Conservation (phyloP, 495 filamentous ascomycete genomes). For the Aeminium ludgeri region DNA sequence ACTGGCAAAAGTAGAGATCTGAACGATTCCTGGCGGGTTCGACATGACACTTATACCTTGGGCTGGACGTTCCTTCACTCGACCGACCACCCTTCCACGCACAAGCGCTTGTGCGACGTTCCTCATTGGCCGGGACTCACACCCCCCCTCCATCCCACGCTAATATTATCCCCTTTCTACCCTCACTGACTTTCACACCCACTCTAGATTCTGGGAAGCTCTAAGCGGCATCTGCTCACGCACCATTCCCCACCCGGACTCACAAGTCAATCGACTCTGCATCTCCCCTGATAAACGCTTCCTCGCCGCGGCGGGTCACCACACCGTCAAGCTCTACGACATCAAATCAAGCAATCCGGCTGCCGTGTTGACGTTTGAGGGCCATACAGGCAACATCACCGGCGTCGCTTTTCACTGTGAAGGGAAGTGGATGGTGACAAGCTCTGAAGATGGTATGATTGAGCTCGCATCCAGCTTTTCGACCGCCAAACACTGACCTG, state of each 20-base stretch:
- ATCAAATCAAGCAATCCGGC: conserved; percentile 93
- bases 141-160: too few species aligned
- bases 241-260: conserved; percentile 93
- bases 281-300: conserved; percentile 96
- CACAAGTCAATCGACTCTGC: conserved; percentile 93
- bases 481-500: background rate
- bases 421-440: conserved; percentile 99
- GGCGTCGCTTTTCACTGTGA: conserved; percentile 96
- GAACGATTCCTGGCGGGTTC: too few species aligned
- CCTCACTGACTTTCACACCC: too few species aligned
- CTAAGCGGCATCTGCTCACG: conserved; percentile 94
- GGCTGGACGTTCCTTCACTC: too few species aligned
- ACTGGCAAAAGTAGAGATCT: too few species aligned
- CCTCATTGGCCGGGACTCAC: too few species aligned
- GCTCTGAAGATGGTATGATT: conserved; percentile 66
- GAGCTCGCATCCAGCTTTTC: background rate
- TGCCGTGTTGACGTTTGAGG: conserved; percentile 80
- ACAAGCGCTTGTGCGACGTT: too few species aligned
- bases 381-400: conserved; percentile 87
- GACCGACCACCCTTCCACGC: too few species aligned
- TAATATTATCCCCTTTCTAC: too few species aligned
- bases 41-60: too few species aligned
- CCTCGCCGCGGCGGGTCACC: conserved; percentile 86
- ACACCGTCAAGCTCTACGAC: conserved; percentile 91
- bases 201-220: conserved; percentile 83